These are phyloP conservation scores for Lactifluus hygrophoroides DNA, from an alignment of 768 basidiomycete genomes.

Conservation along the genomic window DNA sequence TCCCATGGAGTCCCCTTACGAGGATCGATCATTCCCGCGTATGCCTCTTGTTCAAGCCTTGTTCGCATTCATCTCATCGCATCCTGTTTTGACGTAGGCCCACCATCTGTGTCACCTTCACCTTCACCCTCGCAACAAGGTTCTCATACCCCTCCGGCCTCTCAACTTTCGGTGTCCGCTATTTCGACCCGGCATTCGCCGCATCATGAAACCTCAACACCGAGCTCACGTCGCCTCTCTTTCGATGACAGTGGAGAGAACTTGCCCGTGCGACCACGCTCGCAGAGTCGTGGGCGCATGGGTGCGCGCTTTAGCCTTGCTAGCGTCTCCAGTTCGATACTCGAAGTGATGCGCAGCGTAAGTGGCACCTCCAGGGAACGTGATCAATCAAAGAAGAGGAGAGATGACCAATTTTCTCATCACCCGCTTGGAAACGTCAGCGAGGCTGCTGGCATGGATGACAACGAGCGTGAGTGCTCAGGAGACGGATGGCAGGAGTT, in stretches of 20 bases:
- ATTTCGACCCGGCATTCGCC: not conserved
- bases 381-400: constrained; percentile 23
- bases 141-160: not conserved
- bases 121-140: not conserved
- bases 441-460: constrained; percentile 31
- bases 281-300: constrained; percentile 14
- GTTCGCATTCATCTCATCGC: not conserved
- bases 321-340: constrained; percentile 10
- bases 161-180: not conserved
- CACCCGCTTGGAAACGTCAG: constrained; percentile 32
- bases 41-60: not conserved
- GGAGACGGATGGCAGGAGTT: constrained; percentile 77
- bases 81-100: not conserved
- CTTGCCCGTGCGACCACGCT: not conserved
- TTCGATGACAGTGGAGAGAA: not conserved
- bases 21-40: constrained; percentile 5
- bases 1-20: not conserved
- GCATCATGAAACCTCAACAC: not conserved
- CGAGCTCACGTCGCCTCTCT: not conserved
- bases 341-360: constrained; percentile 7
- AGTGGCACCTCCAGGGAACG: constrained; percentile 18
- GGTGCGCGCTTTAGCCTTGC: constrained; percentile 14
- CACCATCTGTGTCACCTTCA: not conserved
- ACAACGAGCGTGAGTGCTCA: constrained; percentile 34
- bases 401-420: constrained; percentile 22